A percentile compares a stretch with the other conserved stretches of the same genome.
These are phyloP conservation scores for Macrocybe gigantea DNA, from an alignment of 768 basidiomycete genomes.

Conservation along the genomic window DNA sequence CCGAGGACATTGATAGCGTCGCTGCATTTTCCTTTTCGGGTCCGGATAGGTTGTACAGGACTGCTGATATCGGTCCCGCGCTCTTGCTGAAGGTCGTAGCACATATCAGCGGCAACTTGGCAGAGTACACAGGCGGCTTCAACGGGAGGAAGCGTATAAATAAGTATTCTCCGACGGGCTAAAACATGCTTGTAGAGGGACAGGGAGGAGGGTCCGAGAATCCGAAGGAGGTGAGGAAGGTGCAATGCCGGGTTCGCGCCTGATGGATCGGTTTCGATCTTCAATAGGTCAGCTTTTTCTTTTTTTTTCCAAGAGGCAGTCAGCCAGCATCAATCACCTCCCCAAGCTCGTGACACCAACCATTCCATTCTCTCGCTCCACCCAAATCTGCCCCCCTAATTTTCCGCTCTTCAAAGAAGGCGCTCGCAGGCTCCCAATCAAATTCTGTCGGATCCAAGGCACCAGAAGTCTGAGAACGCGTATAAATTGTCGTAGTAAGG, in stretches of 20 bases:
- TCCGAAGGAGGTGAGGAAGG: constrained; percentile 68
- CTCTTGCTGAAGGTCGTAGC: constrained; percentile 33
- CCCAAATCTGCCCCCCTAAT: constrained; percentile 43
- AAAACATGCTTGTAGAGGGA: constrained; percentile 79
- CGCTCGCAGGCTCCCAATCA: constrained; percentile 58
- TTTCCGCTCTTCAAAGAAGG: constrained; percentile 63
- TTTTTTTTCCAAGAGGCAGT: no score
- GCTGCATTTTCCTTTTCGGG: constrained; percentile 33
- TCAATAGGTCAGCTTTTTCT: no score
- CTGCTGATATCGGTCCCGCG: constrained; percentile 10
- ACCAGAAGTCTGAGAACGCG: constrained; percentile 40
- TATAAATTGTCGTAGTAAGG: constrained; percentile 50
- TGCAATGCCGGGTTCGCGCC: constrained; percentile 54
- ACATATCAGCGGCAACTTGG: constrained; percentile 55
- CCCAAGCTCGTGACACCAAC: constrained; percentile 65
- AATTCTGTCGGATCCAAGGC: constrained; percentile 42
- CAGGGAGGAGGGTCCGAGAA: constrained; percentile 72
- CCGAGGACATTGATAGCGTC: constrained; percentile 67
- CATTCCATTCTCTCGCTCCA: constrained; percentile 56
- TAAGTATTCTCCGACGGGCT: constrained; percentile 67
- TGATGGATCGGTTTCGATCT: constrained; percentile 22
- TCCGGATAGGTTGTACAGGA: constrained; percentile 3
- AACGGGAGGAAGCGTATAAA: constrained; percentile 76
- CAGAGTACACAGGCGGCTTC: constrained; percentile 76
- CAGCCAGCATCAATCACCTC: constrained; percentile 35